Evolutionary conservation across 352 stramenopile genomes (phyloP), one percentile per base, ranked within the genome.

Genomic region (Pythium folliculosum): DNA sequence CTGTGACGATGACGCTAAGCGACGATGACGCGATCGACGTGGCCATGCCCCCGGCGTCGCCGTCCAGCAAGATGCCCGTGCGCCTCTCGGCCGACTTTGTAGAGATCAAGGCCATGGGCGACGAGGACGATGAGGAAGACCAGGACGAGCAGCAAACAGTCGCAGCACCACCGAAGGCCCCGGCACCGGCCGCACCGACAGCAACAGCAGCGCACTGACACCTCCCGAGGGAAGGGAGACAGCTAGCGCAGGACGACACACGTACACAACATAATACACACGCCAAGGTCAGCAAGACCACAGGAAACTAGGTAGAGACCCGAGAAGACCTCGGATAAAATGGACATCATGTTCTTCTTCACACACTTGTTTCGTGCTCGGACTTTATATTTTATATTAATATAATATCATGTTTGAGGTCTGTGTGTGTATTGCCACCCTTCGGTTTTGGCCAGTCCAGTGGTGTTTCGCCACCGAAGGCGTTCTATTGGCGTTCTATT

Each of bases 121-220:
- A 72, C 21, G 65, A 72, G 17, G 60, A 73, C 27, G 67, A 73
- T 14, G 60, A 66, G 23, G 66, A 72, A 13, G 51, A 64, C 27
- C 12, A 21, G 3, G 55, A 61, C 35, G 55, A 60, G 5, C 21
- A 45, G 53, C 32, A 49, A 19, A 21, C 1, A 19, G 23, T 30
- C 8, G n/a, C 40, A 19, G 23, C 21, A 23, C 23, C 32, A 35
- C 35, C 37, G 35, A 60, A 10, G 17, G 22, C 12, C 14, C 9
- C 48, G 13, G 19, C 49, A 17, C 23, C 47, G 6, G 22, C 22
- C 9, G 13, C 13, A 3, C 14, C 48, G 22, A 19, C 48, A 35
- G 22, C 37, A 49, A 37, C 27, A 59, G 52, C 52, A 59, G 52
- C 52, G 13, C 32, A 61, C 40, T 61, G 55, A 56, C 50, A 49